A percentile compares a stretch with the other conserved stretches of the same genome.
Evolutionary conservation across 192 early-diverging fungal genomes (phyloP).

Genomic region (Anaeromyces robustus): DNA sequence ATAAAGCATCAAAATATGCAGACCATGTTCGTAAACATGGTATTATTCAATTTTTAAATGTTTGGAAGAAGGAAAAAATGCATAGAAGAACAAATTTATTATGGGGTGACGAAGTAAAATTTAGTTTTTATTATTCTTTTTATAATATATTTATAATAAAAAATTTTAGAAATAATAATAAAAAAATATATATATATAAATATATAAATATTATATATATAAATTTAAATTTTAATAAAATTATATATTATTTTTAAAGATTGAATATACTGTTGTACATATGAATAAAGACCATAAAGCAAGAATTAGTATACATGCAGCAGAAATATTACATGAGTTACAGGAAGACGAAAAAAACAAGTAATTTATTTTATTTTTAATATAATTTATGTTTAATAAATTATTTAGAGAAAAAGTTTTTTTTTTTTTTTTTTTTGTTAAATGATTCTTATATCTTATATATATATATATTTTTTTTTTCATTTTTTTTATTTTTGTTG

Average conservation of each 20-base stretch:
- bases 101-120: slow-evolving; percentile 90
- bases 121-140: too few species aligned
- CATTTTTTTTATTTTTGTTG: background rate
- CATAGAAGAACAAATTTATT: slow-evolving; percentile 62
- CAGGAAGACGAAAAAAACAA: slow-evolving; percentile 51
- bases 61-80: slow-evolving; percentile 69
- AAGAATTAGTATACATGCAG: slow-evolving; percentile 60
- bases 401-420: too few species aligned
- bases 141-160: too few species aligned
- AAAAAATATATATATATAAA: background rate
- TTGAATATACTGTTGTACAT: slow-evolving; percentile 84
- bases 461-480: slow-evolving; percentile 2
- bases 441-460: background rate
- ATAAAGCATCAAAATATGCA: slow-evolving; percentile 67
- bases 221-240: too few species aligned
- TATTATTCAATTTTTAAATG: slow-evolving; percentile 81
- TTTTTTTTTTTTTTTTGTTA: slow-evolving; percentile 2
- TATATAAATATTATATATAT: too few species aligned
- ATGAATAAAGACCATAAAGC: slow-evolving; percentile 59
- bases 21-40: slow-evolving; percentile 80
- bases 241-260: slow-evolving; percentile 17
- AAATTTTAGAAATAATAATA: background rate
- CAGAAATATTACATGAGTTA: slow-evolving; percentile 58
- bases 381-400: too few species aligned
- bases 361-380: too few species aligned